Base-by-base conservation (phyloP, 2,329 filamentous ascomycete species). In the Cladosporium velox region DNA sequence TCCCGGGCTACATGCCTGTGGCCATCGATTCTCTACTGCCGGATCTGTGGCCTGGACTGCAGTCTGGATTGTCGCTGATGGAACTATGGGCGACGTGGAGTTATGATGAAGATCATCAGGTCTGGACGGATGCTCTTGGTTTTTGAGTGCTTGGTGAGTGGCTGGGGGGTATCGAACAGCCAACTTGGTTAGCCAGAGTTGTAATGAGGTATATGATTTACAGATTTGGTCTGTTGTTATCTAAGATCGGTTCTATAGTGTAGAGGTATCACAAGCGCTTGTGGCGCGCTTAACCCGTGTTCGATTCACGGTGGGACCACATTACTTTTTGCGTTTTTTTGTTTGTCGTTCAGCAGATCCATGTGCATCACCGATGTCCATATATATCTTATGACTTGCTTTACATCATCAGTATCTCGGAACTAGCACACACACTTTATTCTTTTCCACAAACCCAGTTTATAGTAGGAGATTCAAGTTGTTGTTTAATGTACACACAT, bases 201-300 rank as follows among this genome's bases (percentile, higher is more conserved):
- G 24, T 24, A 24, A 24, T 24, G 24, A 41, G 18, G 18, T 21
- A 21, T 47, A 47, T 47, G 8, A 7, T 21, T 2, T n/a, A 3
- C 35, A 6, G 18, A 41, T 41, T 18, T 5, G 14, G 0, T 4
- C 14, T 1, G 6, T 4, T 1, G 7, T 1, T 8, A 47, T 47
- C 41, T 21, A 47, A 47, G n/a, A 47, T 47, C 41, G 41, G 41
- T 47, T 47, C 41, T 55, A 55, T 55, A 55, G 52, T 55, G 52
- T 55, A 55, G 52, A 55, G 52, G 52, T 55, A 55, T 55, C 52
- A 55, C 52, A 55, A 55, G 52, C 52, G 52, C 52, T 55, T 55
- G 52, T 55, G 52, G 52, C 52, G 52, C 52, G 52, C 52, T 55
- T 55, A 55, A 55, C 52, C 52, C 52, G 52, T 55, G 52, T 55